A percentile compares a stretch with the other conserved stretches of the same genome.
Conservation (phyloP, 768 basidiomycete genomes). For the Coprinopsis marcescibilis region DNA sequence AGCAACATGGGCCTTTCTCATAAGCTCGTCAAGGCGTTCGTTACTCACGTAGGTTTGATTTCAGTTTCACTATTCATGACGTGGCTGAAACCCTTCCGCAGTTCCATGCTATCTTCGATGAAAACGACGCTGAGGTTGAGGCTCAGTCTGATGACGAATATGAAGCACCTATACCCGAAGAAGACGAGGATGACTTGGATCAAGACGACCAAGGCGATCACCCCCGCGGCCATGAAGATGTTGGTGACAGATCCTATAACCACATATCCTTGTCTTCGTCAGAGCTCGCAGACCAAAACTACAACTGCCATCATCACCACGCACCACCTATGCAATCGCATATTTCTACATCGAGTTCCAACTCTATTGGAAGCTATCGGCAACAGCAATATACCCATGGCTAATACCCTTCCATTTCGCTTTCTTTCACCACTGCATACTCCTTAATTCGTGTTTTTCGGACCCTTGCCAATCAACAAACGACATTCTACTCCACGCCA, state of each 20-base stretch:
- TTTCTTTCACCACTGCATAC: too few relatives aligned
- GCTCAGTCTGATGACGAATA: constrained; percentile 8
- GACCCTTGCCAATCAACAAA: too few relatives aligned
- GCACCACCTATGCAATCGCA: not conserved
- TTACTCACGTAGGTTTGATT: constrained; percentile 62
- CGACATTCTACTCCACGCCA: too few relatives aligned
- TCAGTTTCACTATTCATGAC: constrained; percentile 2
- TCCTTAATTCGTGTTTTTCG: too few relatives aligned
- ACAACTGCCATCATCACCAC: not conserved
- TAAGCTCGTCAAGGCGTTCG: constrained; percentile 68
- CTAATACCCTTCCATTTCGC: not conserved
- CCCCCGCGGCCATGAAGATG: too few relatives aligned
- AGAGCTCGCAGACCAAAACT: not conserved
- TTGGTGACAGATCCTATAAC: too few relatives aligned
- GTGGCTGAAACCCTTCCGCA: constrained; percentile 18
- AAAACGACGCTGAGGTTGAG: constrained; percentile 12
- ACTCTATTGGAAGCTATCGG: not conserved
- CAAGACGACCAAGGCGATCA: not conserved
- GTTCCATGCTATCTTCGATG: constrained; percentile 68
- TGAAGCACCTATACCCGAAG: constrained; percentile 10
- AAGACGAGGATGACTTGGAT: constrained; percentile 5
- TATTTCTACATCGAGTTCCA: not conserved
- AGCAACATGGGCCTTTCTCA: constrained; percentile 77
- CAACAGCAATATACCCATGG: not conserved
- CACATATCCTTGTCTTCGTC: not conserved